These are phyloP conservation scores for Aureobasidium musti DNA, from an alignment of 2,329 filamentous ascomycete genomes.

Conservation along the genomic window DNA sequence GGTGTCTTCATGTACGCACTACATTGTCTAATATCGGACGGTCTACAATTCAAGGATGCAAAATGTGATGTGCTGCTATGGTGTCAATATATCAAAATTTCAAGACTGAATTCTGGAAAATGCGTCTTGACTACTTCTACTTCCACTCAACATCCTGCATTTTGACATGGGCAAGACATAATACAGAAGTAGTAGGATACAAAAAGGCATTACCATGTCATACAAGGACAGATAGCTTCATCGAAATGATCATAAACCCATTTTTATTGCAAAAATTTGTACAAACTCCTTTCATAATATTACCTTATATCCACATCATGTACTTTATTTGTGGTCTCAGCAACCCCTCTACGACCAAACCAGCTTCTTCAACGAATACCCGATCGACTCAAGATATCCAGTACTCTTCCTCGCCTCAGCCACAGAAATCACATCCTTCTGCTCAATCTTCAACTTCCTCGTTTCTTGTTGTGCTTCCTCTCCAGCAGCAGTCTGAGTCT, in stretches of 20 bases:
- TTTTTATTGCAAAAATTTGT: neutral
- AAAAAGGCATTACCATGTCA: too few relatives aligned
- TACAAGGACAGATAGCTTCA: neutral
- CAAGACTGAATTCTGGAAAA: too few relatives aligned
- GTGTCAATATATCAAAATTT: too few relatives aligned
- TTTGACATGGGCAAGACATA: too few relatives aligned
- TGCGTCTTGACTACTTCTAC: too few relatives aligned
- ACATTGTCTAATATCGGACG: too few relatives aligned
- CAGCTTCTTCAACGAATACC: slow-evolving; percentile 88
- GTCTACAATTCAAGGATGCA: too few relatives aligned
- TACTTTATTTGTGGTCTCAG: neutral
- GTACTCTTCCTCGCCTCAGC: slow-evolving; percentile 85
- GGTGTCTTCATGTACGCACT: too few relatives aligned
- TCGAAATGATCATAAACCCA: neutral
- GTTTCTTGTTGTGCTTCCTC: slow-evolving; percentile 28
- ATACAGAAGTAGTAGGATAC: too few relatives aligned
- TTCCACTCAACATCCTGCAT: too few relatives aligned
- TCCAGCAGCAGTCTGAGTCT: slow-evolving; percentile 33
- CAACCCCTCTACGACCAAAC: slow-evolving; percentile 68
- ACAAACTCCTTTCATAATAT: neutral
- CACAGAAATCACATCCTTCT: slow-evolving; percentile 75
- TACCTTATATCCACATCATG: neutral
- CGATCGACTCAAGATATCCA: slow-evolving; percentile 79
- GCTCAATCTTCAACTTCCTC: slow-evolving; percentile 49
- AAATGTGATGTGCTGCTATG: too few relatives aligned